Evolutionary conservation across 2,329 filamentous ascomycete genomes (phyloP), one percentile per base, ranked within the genome.

Genomic region (Tolypocladium guangdongense): DNA sequence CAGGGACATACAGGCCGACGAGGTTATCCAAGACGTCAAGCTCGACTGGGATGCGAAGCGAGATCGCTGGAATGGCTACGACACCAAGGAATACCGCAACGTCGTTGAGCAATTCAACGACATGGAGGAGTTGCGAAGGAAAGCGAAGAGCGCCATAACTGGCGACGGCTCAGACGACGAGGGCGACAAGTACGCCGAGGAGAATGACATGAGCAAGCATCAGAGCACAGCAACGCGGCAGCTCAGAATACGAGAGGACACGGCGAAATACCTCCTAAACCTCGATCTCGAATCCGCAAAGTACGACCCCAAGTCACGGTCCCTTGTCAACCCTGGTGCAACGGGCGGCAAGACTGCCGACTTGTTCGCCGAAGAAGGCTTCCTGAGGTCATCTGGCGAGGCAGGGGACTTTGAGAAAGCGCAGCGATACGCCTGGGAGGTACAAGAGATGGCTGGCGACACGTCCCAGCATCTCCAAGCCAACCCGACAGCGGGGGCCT

Each of bases 21-120:
- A 96, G 65, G 74, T 87, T 11, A 75, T 96, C 14, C 87, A 96
- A 65, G 85, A 95, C 53, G 85, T 97, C 18, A 83, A 88, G 47
- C 74, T 97, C 49, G 89, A 91, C 4, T 99, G 92, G 89, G 95
- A 99, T 69, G 93, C 93, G 24, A 99, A 99, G 75, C 81, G 93
- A 61, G 93, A 99, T 73, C 83, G 92, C 45, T 99, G 93, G 92
- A 96, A 96, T 66, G 92, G 92, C n/a, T 99, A 95, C 70, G 91
- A 97, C 67, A 76, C 90, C 1, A 83, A 81, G 59, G 88, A 97
- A 68, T 97, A 96, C 67, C 79, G 82, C 56, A 78, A 82, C 56
- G 88, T 97, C n/a, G 84, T 97, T 41, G 84, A 95, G 50, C 89
- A 96, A 62, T 96, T 88, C 69, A 86, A 93, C 57, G 82, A 92